Conservation (phyloP, 2,329 filamentous ascomycete species). For the Colletotrichum tropicale region DNA sequence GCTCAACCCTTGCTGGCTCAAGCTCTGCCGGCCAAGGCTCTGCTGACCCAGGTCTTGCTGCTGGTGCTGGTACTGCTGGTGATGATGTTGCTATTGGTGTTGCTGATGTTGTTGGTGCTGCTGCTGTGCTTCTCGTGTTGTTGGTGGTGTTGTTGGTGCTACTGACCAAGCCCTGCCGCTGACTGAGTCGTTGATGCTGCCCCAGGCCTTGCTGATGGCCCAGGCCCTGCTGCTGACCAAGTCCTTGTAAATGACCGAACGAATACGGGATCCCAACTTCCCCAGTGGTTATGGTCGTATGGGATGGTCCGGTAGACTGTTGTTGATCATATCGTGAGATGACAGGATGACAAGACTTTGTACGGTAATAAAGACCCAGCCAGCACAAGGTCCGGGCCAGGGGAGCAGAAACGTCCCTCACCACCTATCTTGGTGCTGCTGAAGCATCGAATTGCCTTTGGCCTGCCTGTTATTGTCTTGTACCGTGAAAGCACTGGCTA, state of each 20-base stretch:
- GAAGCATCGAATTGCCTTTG: not conserved
- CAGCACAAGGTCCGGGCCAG: not conserved
- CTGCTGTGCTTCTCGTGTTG: no score
- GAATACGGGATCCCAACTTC: no score
- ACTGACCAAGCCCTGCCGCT: not conserved
- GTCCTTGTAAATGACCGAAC: not conserved
- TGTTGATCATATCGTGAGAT: no score
- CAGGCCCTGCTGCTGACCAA: not conserved
- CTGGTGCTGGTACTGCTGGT: slow-evolving; percentile 24
- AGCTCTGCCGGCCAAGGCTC: slow-evolving; percentile 30
- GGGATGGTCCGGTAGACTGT: no score
- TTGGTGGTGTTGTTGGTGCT: slow-evolving; percentile 29
- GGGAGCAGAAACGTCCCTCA: no score
- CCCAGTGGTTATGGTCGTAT: no score
- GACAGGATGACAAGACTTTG: no score
- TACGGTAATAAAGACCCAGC: not conserved
- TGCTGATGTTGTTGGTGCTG: slow-evolving; percentile 31
- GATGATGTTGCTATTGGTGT: slow-evolving; percentile 27
- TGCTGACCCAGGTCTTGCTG: slow-evolving; percentile 21
- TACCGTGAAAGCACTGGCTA: not conserved
- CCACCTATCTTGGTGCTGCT: no score
- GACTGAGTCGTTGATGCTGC: not conserved
- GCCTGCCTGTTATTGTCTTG: not conserved
- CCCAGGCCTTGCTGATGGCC: not conserved
- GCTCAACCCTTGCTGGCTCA: slow-evolving; percentile 29